Evolutionary conservation across 2,329 filamentous ascomycete species (phyloP), one percentile per base, ranked within the genome.

Genomic region (Elsinoe australis): DNA sequence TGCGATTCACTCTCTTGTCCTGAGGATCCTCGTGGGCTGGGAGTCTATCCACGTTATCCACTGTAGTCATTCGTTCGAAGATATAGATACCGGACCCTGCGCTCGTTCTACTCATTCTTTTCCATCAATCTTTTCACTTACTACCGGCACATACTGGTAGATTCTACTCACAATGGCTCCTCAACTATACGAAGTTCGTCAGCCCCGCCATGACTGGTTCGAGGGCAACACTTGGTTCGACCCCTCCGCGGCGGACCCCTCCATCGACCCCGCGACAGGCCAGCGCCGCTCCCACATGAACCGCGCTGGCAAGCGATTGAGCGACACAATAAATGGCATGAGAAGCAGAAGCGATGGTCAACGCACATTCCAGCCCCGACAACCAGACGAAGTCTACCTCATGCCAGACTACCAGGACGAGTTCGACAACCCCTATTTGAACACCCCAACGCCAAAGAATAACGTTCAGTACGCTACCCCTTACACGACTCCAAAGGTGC

Each of bases 161-260:
- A 24, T 18, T 9, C 12, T 19, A 34, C 8, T 32, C 19, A 47
- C 12, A 5, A 48, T 48, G 45, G 45, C 45, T 3, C 45, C 45
- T 38, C 31, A 34, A 48, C 21, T 48, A 19, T 48, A 48, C 22
- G 45, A 48, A 31, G 24, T 31, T 14, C 45, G 33, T 15, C 33
- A 48, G 14, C 32, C 32, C 9, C 45, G 33, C 33, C 45, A 28
- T n/a, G 45, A 48, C 21, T 48, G 45, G 45, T 48, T 48, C 22
- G 45, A 48, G 24, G 45, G 45, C 5, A 48, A 39, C 24, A 48
- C 45, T 4, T 48, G 45, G 45, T 48, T 48, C 45, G 45, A 48
- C 31, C 32, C 19, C 12, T 6, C 26, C 26, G 6, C 26, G 10
- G 24, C 39, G 15, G 39, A 44, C 26, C 39, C 39, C 22, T 44